Evolutionary conservation across 768 basidiomycete genomes (phyloP), one percentile per base, ranked within the genome.

Genomic region (Tylopilus vinaceipallidus): DNA sequence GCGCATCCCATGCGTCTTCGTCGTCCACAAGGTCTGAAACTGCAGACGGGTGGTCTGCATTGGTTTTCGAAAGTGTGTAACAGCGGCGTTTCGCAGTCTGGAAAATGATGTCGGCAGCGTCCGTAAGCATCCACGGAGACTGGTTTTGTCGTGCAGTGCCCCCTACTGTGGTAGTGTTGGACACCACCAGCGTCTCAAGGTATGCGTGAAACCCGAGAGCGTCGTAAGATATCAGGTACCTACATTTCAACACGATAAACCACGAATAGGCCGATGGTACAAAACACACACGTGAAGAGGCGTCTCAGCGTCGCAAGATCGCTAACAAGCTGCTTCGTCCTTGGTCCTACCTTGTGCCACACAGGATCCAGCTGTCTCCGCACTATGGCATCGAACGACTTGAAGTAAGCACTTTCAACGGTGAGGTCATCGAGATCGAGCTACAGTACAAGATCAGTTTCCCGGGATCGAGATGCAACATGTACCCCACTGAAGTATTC

Each of bases 281-380:
- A 3, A 22, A 47, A 22, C 8, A 68, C 87, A 53, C 59, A 93
- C 90, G 76, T 76, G 36, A 98, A 81, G 5, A 98, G 78, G 38
- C 86, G 83, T 1, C 97, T 79, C 1, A 99, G 76, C 2, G 85
- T 87, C 0, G 88, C 84, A 16, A 99, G 80, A 64, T 98, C 95
- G 43, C 76, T 81, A 9, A 98, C 92, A 11, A 98, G 81, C 52
- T 94, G 91, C 58, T 91, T 93, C 5, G 95, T 98, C 52, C 82
- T 86, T 1, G 91, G 84, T 0, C 93, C 93, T 23, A 95, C 95
- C 70, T 93, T 91, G 68, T 98, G 94, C 95, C 97, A 98, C 7
- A 97, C 87, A 0, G 93, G 79, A 66, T 97, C 92, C 8, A 98
- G 80, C 60, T 95, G 92, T 27, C 82, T 80, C 3, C 95, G 82